These are phyloP conservation scores for Exophiala lecanii-corni DNA, from an alignment of 2,329 filamentous ascomycete genomes.

Conservation along the genomic window DNA sequence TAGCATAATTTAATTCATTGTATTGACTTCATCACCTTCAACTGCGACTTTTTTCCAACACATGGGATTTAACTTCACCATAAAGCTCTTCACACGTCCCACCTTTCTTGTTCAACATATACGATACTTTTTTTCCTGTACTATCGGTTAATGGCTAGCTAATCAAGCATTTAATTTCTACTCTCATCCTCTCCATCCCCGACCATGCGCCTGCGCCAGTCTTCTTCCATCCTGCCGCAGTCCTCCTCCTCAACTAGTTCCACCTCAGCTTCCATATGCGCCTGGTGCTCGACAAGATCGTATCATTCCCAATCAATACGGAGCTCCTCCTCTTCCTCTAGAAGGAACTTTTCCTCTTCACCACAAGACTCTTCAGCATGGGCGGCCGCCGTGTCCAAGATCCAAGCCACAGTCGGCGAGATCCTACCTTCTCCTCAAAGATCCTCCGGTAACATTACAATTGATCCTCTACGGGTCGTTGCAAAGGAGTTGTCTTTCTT, in stretches of 20 bases:
- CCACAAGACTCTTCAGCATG: conserved; percentile 30
- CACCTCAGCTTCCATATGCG: conserved; percentile 10
- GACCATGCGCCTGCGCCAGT: conserved; percentile 17
- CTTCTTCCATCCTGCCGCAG: conserved; percentile 8
- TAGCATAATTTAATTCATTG: too few relatives aligned
- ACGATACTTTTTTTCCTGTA: too few relatives aligned
- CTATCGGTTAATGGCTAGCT: background rate
- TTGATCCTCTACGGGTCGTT: conserved; percentile 84
- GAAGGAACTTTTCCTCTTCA: conserved; percentile 17
- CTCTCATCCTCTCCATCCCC: background rate
- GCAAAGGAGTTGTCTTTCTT: conserved; percentile 96
- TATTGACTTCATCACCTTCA: too few relatives aligned
- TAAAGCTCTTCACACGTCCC: too few relatives aligned
- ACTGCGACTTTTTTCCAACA: too few relatives aligned
- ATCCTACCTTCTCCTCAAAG: conserved; percentile 32
- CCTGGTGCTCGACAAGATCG: conserved; percentile 17
- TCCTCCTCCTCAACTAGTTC: conserved; percentile 9
- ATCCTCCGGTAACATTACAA: conserved; percentile 56
- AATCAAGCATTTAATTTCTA: background rate
- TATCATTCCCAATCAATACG: conserved; percentile 7
- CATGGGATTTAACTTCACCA: too few relatives aligned
- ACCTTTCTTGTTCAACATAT: too few relatives aligned
- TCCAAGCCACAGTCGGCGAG: conserved; percentile 45
- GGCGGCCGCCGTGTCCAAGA: conserved; percentile 47
- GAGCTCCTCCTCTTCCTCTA: background rate